Base-by-base conservation (phyloP, 2,329 filamentous ascomycete genomes). In the Colletotrichum tabaci region DNA sequence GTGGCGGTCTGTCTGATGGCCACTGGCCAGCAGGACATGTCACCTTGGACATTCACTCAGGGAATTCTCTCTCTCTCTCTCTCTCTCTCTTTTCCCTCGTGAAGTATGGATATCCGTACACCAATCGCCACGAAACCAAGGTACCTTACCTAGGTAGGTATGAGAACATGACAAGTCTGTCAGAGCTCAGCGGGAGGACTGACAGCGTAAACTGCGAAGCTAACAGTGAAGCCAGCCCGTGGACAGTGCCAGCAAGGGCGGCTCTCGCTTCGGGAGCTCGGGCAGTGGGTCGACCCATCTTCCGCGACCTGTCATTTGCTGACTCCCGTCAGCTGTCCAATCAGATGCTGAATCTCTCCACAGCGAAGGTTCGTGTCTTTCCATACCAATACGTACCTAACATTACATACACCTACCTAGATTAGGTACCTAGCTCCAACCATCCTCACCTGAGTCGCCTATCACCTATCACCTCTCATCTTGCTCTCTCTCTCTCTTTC, bases 221-320 rank as follows among this genome's bases (percentile, higher is more conserved):
- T 38, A 38, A 38, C 9, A 38, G 35, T 3, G 35, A 35, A 53
- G 55, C 55, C 66, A 68, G 50, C 60, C 52, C 46, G 50, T 35
- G 44, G 44, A 69, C 52, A 62, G 61, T 69, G 66, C 66, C 47
- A 50, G 35, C 16, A 56, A 61, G 44, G 57, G 65, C 52, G 58
- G 65, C 68, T 63, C 67, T 63, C 69, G 65, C 58, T 69, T 47
- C 58, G 53, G 69, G 60, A 72, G 69, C 69, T 69, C 40, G 53
- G 65, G 53, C 38, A 13, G 65, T 71, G 69, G 60, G 40, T 35
- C 57, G 2, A 57, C 10, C 7, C 6, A 15, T 3, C 16, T 16
- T 49, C 26, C n/a, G 3, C n/a, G 47, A 26, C 58, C 35, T 64
- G 65, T 61, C 65, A 72, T 72, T 72, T 61, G 69, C 69, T 49